phyloP scores from a whole-genome alignment of 1,139 yeast species.

The Suhomyces coccinellae region DNA sequence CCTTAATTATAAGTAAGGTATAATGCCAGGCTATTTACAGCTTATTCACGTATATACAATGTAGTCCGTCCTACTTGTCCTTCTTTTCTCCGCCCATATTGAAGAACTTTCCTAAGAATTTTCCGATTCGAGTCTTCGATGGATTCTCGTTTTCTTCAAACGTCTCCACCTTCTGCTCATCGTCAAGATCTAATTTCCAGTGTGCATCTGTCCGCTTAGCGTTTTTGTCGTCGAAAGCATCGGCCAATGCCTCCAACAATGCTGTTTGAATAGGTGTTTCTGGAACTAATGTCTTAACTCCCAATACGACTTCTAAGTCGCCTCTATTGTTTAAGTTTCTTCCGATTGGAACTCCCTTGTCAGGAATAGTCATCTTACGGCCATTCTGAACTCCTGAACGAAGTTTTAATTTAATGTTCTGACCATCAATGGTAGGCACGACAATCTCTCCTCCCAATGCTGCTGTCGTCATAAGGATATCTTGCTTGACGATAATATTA shows the following conservation, averaged over 20 bases:
- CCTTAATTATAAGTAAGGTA: background rate
- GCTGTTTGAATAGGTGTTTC: conserved; percentile 86
- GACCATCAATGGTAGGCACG: conserved; percentile 84
- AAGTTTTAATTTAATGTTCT: conserved; percentile 72
- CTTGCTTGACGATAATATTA: conserved; percentile 62
- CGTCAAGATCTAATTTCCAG: conserved; percentile 48
- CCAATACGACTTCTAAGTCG: conserved; percentile 73
- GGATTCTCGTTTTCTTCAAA: conserved; percentile 50
- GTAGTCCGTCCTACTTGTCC: conserved; percentile 3
- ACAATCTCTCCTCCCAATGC: conserved; percentile 89
- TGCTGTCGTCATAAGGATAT: conserved; percentile 91
- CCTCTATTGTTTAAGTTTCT: conserved; percentile 65
- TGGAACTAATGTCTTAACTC: conserved; percentile 72
- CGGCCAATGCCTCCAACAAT: conserved; percentile 93
- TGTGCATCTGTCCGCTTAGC: conserved; percentile 73
- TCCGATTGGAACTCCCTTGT: conserved; percentile 81
- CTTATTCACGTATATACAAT: conserved; percentile 4
- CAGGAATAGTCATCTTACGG: conserved; percentile 72
- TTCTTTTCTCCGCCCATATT: conserved; percentile 43
- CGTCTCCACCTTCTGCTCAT: conserved; percentile 25
- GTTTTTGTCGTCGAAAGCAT: conserved; percentile 73
- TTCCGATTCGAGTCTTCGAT: conserved; percentile 60
- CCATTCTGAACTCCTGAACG: conserved; percentile 86
- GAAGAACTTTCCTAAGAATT: conserved; percentile 63
- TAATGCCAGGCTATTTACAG: conserved; percentile 2